Evolutionary conservation across 768 basidiomycete species (phyloP).

Genomic region (Daedaleopsis sinensis): DNA sequence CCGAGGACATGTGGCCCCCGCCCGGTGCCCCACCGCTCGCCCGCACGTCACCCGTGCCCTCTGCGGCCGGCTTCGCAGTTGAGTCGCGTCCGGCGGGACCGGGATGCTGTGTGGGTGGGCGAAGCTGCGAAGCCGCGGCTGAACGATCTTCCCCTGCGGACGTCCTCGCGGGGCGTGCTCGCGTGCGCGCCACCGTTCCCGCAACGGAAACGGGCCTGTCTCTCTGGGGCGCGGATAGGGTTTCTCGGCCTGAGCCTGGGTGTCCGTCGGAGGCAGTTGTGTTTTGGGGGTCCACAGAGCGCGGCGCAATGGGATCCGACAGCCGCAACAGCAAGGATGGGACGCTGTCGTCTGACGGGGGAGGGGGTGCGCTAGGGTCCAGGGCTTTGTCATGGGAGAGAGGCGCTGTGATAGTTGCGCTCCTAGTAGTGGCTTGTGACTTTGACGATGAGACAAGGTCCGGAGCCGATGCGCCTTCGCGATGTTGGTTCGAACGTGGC

Average conservation of each 20-base stretch:
- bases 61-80: neutral
- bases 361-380: conserved; percentile 12
- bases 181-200: conserved; percentile 35
- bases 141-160: conserved; percentile 15
- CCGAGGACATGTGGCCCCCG: conserved; percentile 8
- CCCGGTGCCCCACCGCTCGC: conserved; percentile 4
- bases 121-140: conserved; percentile 8
- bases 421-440: conserved; percentile 5
- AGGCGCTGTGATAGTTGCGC: neutral
- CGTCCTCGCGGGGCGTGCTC: conserved; percentile 26
- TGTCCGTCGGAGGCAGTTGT: conserved; percentile 18
- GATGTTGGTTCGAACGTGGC: neutral
- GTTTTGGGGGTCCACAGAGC: conserved; percentile 3
- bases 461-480: conserved; percentile 1
- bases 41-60: conserved; percentile 9
- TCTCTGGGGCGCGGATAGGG: conserved; percentile 1
- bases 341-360: conserved; percentile 1
- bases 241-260: conserved; percentile 16
- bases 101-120: conserved; percentile 7
- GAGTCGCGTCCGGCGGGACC: conserved; percentile 7
- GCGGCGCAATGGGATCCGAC: conserved; percentile 25
- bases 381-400: conserved; percentile 11
- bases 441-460: neutral
- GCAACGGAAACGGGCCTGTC: conserved; percentile 17
- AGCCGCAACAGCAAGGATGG: conserved; percentile 32